Base-by-base conservation (phyloP, 2,329 filamentous ascomycete genomes). In the Graphiopsis chlorocephala region DNA sequence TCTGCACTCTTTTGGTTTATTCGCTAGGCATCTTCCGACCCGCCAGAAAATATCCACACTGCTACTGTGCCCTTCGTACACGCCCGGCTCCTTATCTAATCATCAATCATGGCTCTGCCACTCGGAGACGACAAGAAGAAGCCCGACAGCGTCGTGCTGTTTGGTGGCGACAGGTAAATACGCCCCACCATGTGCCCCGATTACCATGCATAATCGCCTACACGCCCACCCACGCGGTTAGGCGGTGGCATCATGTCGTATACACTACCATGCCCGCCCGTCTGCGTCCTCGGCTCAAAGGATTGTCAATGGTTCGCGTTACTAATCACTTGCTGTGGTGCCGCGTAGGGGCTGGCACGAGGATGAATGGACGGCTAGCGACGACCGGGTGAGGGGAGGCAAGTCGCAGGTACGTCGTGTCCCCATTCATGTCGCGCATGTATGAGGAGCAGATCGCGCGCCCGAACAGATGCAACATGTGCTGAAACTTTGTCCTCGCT, bases 361-460 rank as follows among this genome's bases (percentile, higher is more conserved):
- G 1, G 75, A 78, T 59, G 82, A 86, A 68, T 94, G 90, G 90
- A 88, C 84, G 8, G 81, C 86, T 15, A 88, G 86, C 61, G 90
- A 94, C 75, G 91, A 94, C 76, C 83, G 87, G 31, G 90, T 94
- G n/a, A 87, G 91, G 52, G 90, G 90, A 65, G 91, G 91, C 59
- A 83, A 83, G 66, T 92, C 89, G 47, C 78, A 82, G 73, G 81
- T 83, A 76, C 47, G 67, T 68, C 47, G 50, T 53, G 33, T 25
- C 17, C 50, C 48, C 50, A 25, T n/a, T n/a, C n/a, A 53, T 28
- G 17, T 28, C 20, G 26, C 50, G 38, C 15, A 53, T 53, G 50
- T 28, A 53, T 29, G 50, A 53, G 26, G 29, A 31, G 50, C 17
- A 5, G 50, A 12, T n/a, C n/a, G n/a, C 38, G 38, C 38, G n/a